Base-by-base conservation (phyloP, 108 stramenopile species). In the Chaetoceros muelleri region DNA sequence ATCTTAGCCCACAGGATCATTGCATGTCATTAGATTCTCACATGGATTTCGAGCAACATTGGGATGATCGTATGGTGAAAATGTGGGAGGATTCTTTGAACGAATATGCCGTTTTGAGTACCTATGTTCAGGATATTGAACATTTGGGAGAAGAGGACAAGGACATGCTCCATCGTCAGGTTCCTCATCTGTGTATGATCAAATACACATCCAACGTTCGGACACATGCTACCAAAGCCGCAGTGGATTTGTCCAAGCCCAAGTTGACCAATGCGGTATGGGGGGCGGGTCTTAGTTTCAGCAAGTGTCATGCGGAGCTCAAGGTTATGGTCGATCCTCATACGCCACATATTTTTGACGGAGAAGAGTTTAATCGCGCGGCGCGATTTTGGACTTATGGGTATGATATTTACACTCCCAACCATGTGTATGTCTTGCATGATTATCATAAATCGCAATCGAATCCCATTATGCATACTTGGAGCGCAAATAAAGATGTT, bases 381-480 rank as follows among this genome's bases (percentile, higher is more conserved):
- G 66, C 76, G 20, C 59, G 95, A 53, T 87, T 92, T 48, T 96
- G 80, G 64, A 94, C 95, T n/a, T 74, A 87, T 59, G 95, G 95
- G 20, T 95, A 95, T 60, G 95, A 95, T 60, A 73, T 90, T 13
- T 95, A 94, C 72, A 83, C 92, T 1, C 95, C 95, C 1, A 70
- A 81, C 52, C 46, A 70, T 44, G 78, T 87, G 20, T 60, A 74
- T 44, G 72, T 95, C 16, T 67, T 73, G n/a, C 95, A 95, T 67
- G 92, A 95, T 71, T 94, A 95, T 64, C 71, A 75, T n/a, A 71
- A 64, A 23, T 69, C 69, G 54, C 82, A 92, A 61, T 52, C 71
- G 46, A 84, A 90, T 62, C 80, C 84, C 17, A 65, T 66, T 19
- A 67, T 77, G 5, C 46, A 69, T 20, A 61, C 67, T 13, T 86